Percentiles rank a stretch among this genome's conserved stretches.
Conservation (phyloP, 2,329 filamentous ascomycete species). For the Exophiala calicioides region DNA sequence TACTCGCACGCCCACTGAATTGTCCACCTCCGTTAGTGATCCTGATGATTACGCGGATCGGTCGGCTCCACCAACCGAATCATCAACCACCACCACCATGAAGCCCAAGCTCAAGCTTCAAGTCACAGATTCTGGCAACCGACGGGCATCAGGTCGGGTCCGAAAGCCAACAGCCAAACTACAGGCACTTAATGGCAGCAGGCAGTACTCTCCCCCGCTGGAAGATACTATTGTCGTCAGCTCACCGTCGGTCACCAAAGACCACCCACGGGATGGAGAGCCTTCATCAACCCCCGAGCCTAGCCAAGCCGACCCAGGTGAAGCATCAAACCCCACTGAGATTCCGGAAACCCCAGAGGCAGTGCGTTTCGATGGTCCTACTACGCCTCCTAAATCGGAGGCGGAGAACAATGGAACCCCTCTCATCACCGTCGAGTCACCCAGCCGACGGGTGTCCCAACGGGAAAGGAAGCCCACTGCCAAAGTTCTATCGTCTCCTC, state of each 20-base stretch:
- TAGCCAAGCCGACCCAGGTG: neutral
- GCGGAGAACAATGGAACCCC: conserved; percentile 1
- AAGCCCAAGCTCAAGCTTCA: conserved; percentile 5
- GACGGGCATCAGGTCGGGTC: conserved; percentile 20
- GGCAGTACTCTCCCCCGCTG: conserved; percentile 12
- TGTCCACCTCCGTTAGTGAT: conserved; percentile 17
- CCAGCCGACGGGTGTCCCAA: conserved; percentile 16
- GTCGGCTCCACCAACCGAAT: conserved; percentile 7
- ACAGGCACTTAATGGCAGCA: conserved; percentile 18
- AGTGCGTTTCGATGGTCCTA: neutral
- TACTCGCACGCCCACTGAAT: conserved; percentile 7
- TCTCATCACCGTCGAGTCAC: conserved; percentile 3
- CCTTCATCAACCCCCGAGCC: conserved; percentile 2
- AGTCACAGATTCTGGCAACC: neutral
- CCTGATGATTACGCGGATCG: conserved; percentile 19
- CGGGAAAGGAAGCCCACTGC: conserved; percentile 24
- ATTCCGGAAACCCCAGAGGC: conserved; percentile 4
- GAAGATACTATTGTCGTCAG: conserved; percentile 22
- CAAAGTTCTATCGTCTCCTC: conserved; percentile 18
- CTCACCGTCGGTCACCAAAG: neutral
- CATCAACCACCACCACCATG: conserved; percentile 17
- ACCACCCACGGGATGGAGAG: conserved; percentile 2
- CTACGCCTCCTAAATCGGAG: conserved; percentile 1
- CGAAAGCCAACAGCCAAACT: conserved; percentile 27
- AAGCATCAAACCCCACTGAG: neutral